Conservation (phyloP, 2,329 filamentous ascomycete genomes). For the Sclerotinia nivalis region DNA sequence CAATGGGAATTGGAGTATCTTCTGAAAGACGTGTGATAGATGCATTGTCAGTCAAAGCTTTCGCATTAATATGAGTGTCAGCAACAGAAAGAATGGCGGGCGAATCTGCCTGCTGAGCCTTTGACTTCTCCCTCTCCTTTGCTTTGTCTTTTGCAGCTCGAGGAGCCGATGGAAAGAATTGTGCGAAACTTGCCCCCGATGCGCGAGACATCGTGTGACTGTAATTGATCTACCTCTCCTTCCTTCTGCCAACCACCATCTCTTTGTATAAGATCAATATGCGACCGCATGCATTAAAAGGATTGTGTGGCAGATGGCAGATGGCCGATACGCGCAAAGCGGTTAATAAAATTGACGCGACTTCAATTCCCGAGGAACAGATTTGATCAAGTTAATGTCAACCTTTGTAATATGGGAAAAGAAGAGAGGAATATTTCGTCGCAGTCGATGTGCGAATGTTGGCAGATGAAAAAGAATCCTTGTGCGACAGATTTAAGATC, state of each 20-base stretch:
- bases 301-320: slow-evolving; percentile 29
- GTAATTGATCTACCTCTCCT: slow-evolving; percentile 40
- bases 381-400: slow-evolving; percentile 11
- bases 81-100: slow-evolving; percentile 39
- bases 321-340: slow-evolving; percentile 34
- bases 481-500: slow-evolving; percentile 18
- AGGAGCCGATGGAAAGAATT: slow-evolving; percentile 82
- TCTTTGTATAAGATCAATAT: slow-evolving; percentile 32
- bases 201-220: slow-evolving; percentile 73
- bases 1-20: slow-evolving; percentile 29
- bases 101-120: slow-evolving; percentile 43
- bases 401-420: neutral
- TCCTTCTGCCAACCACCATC: slow-evolving; percentile 40
- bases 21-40: slow-evolving; percentile 34
- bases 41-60: slow-evolving; percentile 40
- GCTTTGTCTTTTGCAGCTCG: slow-evolving; percentile 54
- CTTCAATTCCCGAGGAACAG: slow-evolving; percentile 20
- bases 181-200: slow-evolving; percentile 74
- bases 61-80: slow-evolving; percentile 41
- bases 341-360: slow-evolving; percentile 28
- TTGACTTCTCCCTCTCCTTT: slow-evolving; percentile 61
- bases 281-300: slow-evolving; percentile 37
- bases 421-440: slow-evolving; percentile 11
- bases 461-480: slow-evolving; percentile 1
- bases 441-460: slow-evolving; percentile 25